Evolutionary conservation across 2,329 filamentous ascomycete genomes (phyloP), one percentile per base, ranked within the genome.

Genomic region (Botrytis porri): DNA sequence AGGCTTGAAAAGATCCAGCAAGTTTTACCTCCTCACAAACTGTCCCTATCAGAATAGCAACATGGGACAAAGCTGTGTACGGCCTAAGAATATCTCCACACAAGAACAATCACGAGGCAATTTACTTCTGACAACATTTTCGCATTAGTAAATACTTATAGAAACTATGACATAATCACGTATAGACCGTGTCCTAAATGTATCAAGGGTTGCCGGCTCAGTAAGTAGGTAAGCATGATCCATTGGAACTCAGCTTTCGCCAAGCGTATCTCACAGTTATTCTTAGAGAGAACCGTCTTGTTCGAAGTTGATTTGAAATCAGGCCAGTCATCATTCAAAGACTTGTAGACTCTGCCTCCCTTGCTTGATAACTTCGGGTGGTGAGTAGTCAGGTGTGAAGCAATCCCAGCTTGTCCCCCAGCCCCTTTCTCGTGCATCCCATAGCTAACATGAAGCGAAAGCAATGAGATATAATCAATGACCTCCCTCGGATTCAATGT

Each of bases 341-440:
- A n/a, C 25, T 25, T n/a, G 14, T 18, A 6, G 16, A 16, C 8
- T 39, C 25, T 16, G 1, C 37, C 60, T 20, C 37, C 37, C 60
- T 41, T n/a, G 14, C 2, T 41, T n/a, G 37, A 39, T 39, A 25
- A 39, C 14, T 7, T 41, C n/a, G 12, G 35, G 22, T 29, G 3
- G 60, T 29, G 2, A 62, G 39, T n/a, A 18, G 39, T 62, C 35
- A 39, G 25, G 60, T 62, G 37, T 41, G 6, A 54, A 54, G 25
- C 4, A 35, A n/a, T 62, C 25, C 25, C 60, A 39, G 48, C 12
- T 41, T 29, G 16, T 62, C 25, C 59, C 60, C 18, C 14, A 41
- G 60, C 60, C 60, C 60, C 60, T 62, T 62, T 62, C 37, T 29
- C 22, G 39, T 62, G 60, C 60, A 62, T 62, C 35, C 3, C 12